Conservation (phyloP, 2,329 filamentous ascomycete species). For the Diplodia intermedia region DNA sequence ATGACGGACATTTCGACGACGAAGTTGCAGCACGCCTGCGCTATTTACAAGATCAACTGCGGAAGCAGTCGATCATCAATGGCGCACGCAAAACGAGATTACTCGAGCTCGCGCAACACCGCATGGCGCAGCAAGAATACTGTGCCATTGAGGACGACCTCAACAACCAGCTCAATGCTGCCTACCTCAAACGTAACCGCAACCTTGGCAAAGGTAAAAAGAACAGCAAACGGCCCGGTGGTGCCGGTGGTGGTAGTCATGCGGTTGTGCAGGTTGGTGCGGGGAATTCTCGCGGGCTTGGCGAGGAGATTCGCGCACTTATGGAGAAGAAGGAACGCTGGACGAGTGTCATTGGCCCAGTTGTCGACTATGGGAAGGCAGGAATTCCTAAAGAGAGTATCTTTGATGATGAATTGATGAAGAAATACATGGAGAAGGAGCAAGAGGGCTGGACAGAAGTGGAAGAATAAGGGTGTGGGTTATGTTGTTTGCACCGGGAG, state of each 20-base stretch:
- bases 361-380: constrained; percentile 84
- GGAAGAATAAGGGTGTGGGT: constrained; percentile 60
- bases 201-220: constrained; percentile 95
- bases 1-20: constrained; percentile 89
- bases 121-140: constrained; percentile 96
- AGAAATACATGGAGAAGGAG: constrained; percentile 74
- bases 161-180: constrained; percentile 90
- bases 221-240: constrained; percentile 74
- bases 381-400: constrained; percentile 78
- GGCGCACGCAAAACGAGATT: constrained; percentile 88
- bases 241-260: constrained; percentile 59
- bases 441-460: constrained; percentile 83
- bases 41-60: constrained; percentile 80
- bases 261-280: constrained; percentile 61
- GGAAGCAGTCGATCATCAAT: constrained; percentile 84
- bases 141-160: constrained; percentile 96
- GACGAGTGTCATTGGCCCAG: constrained; percentile 88
- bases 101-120: constrained; percentile 85
- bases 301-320: constrained; percentile 85
- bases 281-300: constrained; percentile 61
- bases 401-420: constrained; percentile 77
- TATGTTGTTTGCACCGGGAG: not conserved
- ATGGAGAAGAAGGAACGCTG: constrained; percentile 92
- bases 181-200: constrained; percentile 93
- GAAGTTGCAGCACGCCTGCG: constrained; percentile 91